Percentiles rank a stretch among this genome's conserved stretches.
Evolutionary conservation across 176 grass and related monocot genomes (phyloP).

Genomic region (Aegilops sharonensis): DNA sequence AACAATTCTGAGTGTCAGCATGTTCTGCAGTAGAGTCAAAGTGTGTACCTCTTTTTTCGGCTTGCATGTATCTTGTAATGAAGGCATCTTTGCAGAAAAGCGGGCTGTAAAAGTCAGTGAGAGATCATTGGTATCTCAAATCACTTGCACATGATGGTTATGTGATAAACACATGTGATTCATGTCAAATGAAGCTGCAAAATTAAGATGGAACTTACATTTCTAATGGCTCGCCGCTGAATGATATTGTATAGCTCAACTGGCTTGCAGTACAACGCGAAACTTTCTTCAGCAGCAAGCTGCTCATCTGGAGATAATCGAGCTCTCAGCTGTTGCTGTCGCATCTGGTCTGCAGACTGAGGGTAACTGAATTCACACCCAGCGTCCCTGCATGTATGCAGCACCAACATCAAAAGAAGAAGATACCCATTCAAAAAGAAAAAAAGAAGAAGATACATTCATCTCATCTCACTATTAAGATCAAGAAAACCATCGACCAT

Average conservation of each 20-base stretch:
- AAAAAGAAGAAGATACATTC: background rate
- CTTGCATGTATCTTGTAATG: conserved; percentile 85
- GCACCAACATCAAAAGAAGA: background rate
- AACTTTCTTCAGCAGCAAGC: conserved; percentile 84
- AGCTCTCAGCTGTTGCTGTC: conserved; percentile 56
- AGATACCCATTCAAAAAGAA: background rate
- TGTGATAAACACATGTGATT: conserved; percentile 15
- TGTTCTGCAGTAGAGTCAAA: background rate
- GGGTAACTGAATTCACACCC: conserved; percentile 41
- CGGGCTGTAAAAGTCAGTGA: conserved; percentile 52
- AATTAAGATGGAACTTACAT: conserved; percentile 47
- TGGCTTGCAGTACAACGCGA: conserved; percentile 81
- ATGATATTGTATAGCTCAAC: conserved; percentile 96
- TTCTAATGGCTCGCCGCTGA: conserved; percentile 70
- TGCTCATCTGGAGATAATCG: conserved; percentile 63
- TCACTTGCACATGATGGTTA: conserved; percentile 31
- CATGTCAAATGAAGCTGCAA: background rate
- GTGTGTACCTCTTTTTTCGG: conserved; percentile 75
- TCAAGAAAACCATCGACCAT: background rate
- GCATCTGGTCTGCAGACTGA: conserved; percentile 50
- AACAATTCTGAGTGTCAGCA: background rate
- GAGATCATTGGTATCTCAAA: conserved; percentile 26
- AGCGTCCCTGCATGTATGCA: conserved; percentile 41
- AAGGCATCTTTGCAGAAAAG: conserved; percentile 89
- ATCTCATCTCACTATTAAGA: background rate